These are phyloP conservation scores for Eimeria falciformis DNA, from an alignment of 169 alveolate genomes.

Conservation along the genomic window DNA sequence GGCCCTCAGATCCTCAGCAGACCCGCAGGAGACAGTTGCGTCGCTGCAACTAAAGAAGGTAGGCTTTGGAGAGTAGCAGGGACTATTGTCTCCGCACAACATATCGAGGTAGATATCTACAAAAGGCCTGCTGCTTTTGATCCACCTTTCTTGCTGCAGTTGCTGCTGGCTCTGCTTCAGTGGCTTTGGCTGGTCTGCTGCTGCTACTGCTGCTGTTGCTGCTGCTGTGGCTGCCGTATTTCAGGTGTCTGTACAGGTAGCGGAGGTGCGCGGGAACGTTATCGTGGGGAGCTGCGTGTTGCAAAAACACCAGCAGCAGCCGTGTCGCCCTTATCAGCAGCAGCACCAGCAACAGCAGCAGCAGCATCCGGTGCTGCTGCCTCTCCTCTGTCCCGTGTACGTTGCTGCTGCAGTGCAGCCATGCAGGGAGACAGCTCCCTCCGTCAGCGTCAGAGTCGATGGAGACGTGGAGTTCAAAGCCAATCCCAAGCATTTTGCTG, in stretches of 20 bases:
- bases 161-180: neutral
- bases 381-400: neutral
- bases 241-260: slow-evolving; percentile 22
- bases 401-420: slow-evolving; percentile 34
- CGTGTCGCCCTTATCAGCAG: neutral
- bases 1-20: slow-evolving; percentile 7
- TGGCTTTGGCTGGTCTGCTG: neutral
- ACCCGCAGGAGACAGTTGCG: neutral
- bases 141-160: neutral
- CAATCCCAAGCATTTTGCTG: neutral
- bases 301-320: neutral
- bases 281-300: slow-evolving; percentile 22
- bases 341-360: slow-evolving; percentile 11
- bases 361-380: slow-evolving; percentile 14
- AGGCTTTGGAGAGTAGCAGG: neutral
- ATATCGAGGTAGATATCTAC: neutral
- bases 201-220: neutral
- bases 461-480: slow-evolving; percentile 14
- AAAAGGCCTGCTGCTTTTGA: neutral
- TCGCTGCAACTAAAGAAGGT: neutral
- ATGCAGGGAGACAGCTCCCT: neutral
- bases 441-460: neutral
- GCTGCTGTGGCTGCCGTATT: neutral
- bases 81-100: neutral
- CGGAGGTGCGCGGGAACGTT: neutral